Evolutionary conservation across 805 yeast species (phyloP).

Genomic region (Zygosaccharomyces pseudorouxii): DNA sequence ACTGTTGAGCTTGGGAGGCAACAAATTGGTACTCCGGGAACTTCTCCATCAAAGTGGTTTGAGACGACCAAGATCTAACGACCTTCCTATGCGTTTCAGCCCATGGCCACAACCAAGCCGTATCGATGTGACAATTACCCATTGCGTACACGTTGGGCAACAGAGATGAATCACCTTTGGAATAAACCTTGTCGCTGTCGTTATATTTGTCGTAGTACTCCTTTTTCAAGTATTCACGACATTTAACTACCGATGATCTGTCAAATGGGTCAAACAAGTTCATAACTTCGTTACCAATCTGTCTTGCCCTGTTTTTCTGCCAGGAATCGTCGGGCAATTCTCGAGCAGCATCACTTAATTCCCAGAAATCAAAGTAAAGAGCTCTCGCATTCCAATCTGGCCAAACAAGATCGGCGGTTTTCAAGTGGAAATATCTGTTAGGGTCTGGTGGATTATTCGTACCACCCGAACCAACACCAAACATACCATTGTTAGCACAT

Average conservation of each 20-base stretch:
- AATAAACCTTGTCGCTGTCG: constrained; percentile 62
- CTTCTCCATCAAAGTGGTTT: constrained; percentile 72
- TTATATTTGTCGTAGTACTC: constrained; percentile 58
- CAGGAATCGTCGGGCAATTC: constrained; percentile 71
- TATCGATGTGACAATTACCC: constrained; percentile 96
- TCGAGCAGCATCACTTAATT: constrained; percentile 85
- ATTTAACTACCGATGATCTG: constrained; percentile 48
- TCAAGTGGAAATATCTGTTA: constrained; percentile 63
- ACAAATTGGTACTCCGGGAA: constrained; percentile 93
- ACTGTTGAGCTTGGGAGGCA: constrained; percentile 95
- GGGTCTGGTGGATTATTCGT: constrained; percentile 65
- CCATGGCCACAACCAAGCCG: constrained; percentile 99
- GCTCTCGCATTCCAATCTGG: constrained; percentile 80
- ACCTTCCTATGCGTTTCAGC: constrained; percentile 92
- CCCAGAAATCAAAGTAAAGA: constrained; percentile 76
- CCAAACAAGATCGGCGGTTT: constrained; percentile 69
- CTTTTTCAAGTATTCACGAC: constrained; percentile 61
- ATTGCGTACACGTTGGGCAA: constrained; percentile 67
- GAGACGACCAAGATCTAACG: constrained; percentile 94
- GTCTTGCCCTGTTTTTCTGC: constrained; percentile 81
- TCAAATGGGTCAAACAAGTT: constrained; percentile 73
- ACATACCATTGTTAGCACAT: constrained; percentile 92
- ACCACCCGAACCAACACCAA: constrained; percentile 64
- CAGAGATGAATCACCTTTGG: constrained; percentile 36
- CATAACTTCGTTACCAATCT: constrained; percentile 77